A percentile compares a stretch with the other conserved stretches of the same genome.
Evolutionary conservation across 768 basidiomycete genomes (phyloP).

Genomic region (Ramaria sp.): DNA sequence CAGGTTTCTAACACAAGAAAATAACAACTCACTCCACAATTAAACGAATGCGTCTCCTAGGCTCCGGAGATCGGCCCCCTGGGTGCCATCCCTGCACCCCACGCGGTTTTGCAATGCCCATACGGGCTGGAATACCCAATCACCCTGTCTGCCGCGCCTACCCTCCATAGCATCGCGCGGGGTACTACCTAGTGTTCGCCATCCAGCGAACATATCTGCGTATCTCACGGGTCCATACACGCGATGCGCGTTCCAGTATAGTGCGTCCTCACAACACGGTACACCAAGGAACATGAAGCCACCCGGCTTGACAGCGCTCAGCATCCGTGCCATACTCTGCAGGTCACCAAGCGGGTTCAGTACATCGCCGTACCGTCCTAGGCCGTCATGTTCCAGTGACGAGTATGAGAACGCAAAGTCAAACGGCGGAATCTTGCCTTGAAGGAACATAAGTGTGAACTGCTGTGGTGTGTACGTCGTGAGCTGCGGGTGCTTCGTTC

Average conservation of each 20-base stretch:
- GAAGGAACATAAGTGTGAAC: neutral
- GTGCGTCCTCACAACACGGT: neutral
- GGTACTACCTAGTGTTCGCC: neutral
- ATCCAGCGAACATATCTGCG: neutral
- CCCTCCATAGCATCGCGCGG: neutral
- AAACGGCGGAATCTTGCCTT: neutral
- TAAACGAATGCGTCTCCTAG: neutral
- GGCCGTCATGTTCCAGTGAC: neutral
- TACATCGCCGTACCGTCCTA: neutral
- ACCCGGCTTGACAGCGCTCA: neutral
- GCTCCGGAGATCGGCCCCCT: neutral
- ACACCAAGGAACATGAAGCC: neutral
- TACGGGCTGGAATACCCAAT: neutral
- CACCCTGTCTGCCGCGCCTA: neutral
- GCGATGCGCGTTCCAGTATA: neutral
- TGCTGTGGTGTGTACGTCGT: neutral
- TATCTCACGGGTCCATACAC: neutral
- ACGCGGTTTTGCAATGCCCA: neutral
- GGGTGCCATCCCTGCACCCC: neutral
- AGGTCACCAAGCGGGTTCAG: neutral
- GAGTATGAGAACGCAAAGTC: neutral
- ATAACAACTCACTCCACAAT: too few relatives aligned
- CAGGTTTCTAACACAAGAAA: too few relatives aligned
- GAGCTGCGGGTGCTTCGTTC: neutral
- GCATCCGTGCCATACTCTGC: neutral